Evolutionary conservation across 805 yeast genomes (phyloP), one percentile per base, ranked within the genome.

Genomic region (Starmerella apicola): DNA sequence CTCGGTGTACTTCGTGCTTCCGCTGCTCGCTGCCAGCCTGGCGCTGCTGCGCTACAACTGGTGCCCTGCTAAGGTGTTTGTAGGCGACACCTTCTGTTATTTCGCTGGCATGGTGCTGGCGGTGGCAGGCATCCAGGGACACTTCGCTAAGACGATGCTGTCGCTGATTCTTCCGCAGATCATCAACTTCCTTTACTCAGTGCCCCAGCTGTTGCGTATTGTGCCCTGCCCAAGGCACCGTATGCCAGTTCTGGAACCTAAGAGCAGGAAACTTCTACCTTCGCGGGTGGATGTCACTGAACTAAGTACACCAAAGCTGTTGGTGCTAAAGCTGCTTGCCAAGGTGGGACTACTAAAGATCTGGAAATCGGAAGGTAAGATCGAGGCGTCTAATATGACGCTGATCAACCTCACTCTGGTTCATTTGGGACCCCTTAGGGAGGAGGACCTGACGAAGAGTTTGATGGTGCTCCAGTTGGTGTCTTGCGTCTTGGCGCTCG

Each of bases 51-150:
- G 72, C 50, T 78, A 68, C 65, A 91, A 91, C 57, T 81, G 86
- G 79, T 91, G 68, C 65, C 98, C 98, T 0, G 84, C 98, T 0
- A 63, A 63, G 41, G 97, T 84, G 1, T 91, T 91, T 62, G 99
- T 91, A 6, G 99, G 99, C 23, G 99, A 91, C 57, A 88, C 98
- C 0, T 91, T 81, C 65, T 91, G 99, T 62, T 91, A 91, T 61
- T 86, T 91, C 60, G 84, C 95, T 20, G 99, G 99, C 3, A 91
- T 91, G 98, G 94, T 91, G 1, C 85, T 91, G 60, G 98, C 97
- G 0, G 91, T 86, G 21, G 95, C 83, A 23, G 97, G 96, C 1
- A 91, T 91, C 26, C 68, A 83, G 43, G 97, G 97, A 1, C 99
- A 91, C 64, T 91, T 86, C 59, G 83, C 95, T 32, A 91, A 91